A percentile compares a stretch with the other conserved stretches of the same genome.
These are phyloP conservation scores for Anthracocystis setariae DNA, from an alignment of 1,284 basidiomycete genomes.

Conservation along the genomic window DNA sequence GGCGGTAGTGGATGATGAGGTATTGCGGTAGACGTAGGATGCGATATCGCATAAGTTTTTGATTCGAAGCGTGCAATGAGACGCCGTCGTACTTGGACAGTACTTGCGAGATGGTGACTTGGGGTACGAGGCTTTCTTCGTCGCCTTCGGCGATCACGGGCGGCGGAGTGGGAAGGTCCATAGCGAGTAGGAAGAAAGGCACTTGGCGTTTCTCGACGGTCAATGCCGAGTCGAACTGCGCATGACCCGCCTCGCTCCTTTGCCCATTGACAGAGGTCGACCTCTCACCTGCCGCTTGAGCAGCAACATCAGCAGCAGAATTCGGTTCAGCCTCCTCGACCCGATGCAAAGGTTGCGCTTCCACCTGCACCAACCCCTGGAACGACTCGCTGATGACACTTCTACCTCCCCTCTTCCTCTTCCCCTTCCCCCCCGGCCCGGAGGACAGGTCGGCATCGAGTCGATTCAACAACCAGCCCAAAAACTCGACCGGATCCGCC, in stretches of 20 bases:
- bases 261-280: conserved; percentile 36
- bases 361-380: conserved; percentile 90
- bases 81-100: conserved; percentile 94
- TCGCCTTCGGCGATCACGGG: conserved; percentile 91
- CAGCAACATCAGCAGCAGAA: conserved; percentile 3
- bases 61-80: conserved; percentile 54
- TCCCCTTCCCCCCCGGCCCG: conserved; percentile 73
- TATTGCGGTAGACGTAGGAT: conserved; percentile 87
- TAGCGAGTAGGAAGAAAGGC: conserved; percentile 92
- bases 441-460: conserved; percentile 83
- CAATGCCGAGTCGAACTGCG: conserved; percentile 56
- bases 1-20: conserved; percentile 92
- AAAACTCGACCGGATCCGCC: conserved; percentile 94
- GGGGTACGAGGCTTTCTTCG: conserved; percentile 94
- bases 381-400: conserved; percentile 88
- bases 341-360: conserved; percentile 75
- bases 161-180: conserved; percentile 88
- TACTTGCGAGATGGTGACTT: conserved; percentile 89
- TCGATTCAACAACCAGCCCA: conserved; percentile 93
- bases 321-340: conserved; percentile 5
- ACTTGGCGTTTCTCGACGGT: conserved; percentile 86
- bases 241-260: conserved; percentile 51
- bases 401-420: conserved; percentile 41
- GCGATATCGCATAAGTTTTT: conserved; percentile 77
- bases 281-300: conserved; percentile 8